A percentile compares a stretch with the other conserved stretches of the same genome.
Evolutionary conservation across 225 moss, liverwort and hornwort species (phyloP).

Genomic region (Climacium dendroides): DNA sequence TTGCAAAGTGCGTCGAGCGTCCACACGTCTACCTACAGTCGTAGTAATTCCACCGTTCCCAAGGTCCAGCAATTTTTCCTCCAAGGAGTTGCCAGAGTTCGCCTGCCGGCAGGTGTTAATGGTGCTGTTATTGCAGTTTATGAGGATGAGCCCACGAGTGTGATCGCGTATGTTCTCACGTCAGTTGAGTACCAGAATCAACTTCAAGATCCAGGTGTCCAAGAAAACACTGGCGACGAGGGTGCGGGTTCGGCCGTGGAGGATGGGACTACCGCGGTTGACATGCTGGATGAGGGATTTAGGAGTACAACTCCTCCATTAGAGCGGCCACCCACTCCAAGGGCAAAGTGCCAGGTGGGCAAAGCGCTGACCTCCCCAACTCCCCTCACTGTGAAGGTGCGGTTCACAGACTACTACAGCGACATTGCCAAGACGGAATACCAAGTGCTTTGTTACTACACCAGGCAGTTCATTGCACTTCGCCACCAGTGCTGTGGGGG

Average conservation of each 20-base stretch:
- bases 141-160: conserved; percentile 47
- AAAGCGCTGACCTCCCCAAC: conserved; percentile 17
- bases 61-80: conserved; percentile 28
- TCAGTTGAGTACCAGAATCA: conserved; percentile 25
- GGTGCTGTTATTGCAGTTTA: conserved; percentile 27
- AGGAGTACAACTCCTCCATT: conserved; percentile 28
- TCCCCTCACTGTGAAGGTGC: conserved; percentile 33
- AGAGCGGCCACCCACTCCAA: conserved; percentile 22
- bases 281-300: conserved; percentile 8
- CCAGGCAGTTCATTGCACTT: conserved; percentile 44
- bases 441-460: conserved; percentile 36
- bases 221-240: conserved; percentile 1
- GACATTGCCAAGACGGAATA: conserved; percentile 29
- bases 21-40: conserved; percentile 11
- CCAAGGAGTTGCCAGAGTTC: conserved; percentile 51
- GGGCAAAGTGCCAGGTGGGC: neutral
- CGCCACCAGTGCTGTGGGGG: conserved; percentile 41
- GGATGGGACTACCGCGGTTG: neutral
- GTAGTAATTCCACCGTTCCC: conserved; percentile 11
- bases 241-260: neutral
- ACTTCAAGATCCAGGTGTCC: conserved; percentile 6
- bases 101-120: conserved; percentile 34
- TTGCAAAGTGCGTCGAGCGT: conserved; percentile 16
- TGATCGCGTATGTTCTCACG: conserved; percentile 53
- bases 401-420: conserved; percentile 10